Evolutionary conservation across 2,329 filamentous ascomycete species (phyloP), one percentile per base, ranked within the genome.

Genomic region (Phialophora macrospora): DNA sequence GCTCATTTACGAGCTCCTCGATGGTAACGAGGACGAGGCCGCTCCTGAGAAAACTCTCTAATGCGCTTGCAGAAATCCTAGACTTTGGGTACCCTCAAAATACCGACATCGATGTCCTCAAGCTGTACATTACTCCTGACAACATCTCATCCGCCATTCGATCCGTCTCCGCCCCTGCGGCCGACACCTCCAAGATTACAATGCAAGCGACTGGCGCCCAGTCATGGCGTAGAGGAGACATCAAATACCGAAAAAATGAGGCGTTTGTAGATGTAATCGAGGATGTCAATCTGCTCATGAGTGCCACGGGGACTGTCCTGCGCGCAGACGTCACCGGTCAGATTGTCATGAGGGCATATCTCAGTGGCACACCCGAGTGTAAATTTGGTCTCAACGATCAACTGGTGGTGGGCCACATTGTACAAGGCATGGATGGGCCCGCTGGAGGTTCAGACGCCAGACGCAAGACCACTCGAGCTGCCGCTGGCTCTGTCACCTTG

Each of bases 101-200:
- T 78, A 99, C 95, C 69, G 95, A 99, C 81, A 97, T 94, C 61
- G 95, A 99, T 78, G 98, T 95, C 17, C 84, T 99, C 73, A 99
- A 99, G 81, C 98, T 98, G 94, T 99, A 99, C 84, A 99, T 99
- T 75, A 99, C 96, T 51, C 99, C 95, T 41, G 95, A 99, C 81
- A 95, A 95, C 65, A 94, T 99, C 80, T 97, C 97, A 80, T 96
- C 93, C 34, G 93, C 79, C 38, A 81, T 82, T 64, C 60, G 72
- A 41, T 71, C 70, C n/a, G 68, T 68, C n/a, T 72, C 69, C 28
- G 66, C 65, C 93, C 77, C 83, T 88, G 80, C 79, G 77, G 77
- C 74, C 52, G 94, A 99, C 78, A 97, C 94, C 58, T 94, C 93
- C 72, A 95, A 94, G 78, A 99, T 99, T 79, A 99, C 95, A 28